These are phyloP conservation scores for Byssochlamys sp. DNA, from an alignment of 2,329 filamentous ascomycete genomes.

Conservation along the genomic window DNA sequence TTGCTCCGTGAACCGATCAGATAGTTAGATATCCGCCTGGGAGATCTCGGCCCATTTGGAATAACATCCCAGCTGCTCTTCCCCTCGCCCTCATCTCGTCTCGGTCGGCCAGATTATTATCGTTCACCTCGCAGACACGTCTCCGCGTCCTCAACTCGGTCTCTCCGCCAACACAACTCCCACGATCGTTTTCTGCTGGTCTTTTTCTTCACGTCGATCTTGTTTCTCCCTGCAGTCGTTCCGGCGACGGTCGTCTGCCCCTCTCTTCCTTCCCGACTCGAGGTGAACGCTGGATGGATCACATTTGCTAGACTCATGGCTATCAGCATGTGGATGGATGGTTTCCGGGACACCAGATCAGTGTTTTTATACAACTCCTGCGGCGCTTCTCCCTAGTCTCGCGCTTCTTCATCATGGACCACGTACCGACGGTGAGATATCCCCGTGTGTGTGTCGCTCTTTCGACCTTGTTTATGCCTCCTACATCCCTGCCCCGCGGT, in stretches of 20 bases:
- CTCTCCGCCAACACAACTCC: neutral
- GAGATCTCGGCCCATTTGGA: neutral
- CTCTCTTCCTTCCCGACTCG: conserved; percentile 4
- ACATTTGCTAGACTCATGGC: conserved; percentile 9
- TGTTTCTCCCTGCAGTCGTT: neutral
- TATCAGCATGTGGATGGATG: conserved; percentile 24
- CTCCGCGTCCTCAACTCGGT: neutral
- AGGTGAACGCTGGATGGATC: neutral
- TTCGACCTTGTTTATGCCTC: conserved; percentile 1
- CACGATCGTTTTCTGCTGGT: conserved; percentile 6
- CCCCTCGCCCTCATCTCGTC: neutral
- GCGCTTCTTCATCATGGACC: conserved; percentile 28
- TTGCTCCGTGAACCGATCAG: neutral
- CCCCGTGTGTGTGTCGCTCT: neutral
- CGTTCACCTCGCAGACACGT: neutral
- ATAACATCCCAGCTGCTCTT: neutral
- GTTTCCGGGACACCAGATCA: conserved; percentile 21
- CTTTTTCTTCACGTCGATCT: conserved; percentile 1
- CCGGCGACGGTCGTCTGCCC: neutral
- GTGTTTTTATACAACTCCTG: conserved; percentile 24
- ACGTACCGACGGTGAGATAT: conserved; percentile 31
- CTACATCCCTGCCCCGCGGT: neutral
- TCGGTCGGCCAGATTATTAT: neutral
- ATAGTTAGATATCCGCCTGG: neutral
- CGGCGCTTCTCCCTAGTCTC: conserved; percentile 22